phyloP scores from a whole-genome alignment of 768 basidiomycete genomes.

The Suillus ampliporus region DNA sequence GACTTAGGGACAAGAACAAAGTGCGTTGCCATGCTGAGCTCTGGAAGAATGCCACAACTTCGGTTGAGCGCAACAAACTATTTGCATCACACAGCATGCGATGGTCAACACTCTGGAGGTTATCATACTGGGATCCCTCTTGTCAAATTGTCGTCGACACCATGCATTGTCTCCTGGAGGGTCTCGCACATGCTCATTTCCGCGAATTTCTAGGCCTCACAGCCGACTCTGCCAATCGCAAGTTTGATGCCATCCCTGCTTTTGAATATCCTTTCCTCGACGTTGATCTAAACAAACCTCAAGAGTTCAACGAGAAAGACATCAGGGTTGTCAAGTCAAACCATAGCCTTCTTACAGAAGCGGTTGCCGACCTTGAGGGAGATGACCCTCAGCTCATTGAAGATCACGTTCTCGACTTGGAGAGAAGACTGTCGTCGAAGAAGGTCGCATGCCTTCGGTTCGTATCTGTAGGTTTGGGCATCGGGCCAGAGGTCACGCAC shows the following conservation, averaged over 20 bases:
- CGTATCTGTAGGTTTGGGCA: neutral
- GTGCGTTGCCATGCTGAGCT: conserved; percentile 14
- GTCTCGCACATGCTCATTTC: conserved; percentile 14
- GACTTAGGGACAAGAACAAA: conserved; percentile 12
- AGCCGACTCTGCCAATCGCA: neutral
- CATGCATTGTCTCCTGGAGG: conserved; percentile 34
- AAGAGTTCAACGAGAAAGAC: conserved; percentile 2
- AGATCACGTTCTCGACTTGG: conserved; percentile 5
- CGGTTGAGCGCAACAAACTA: conserved; percentile 7
- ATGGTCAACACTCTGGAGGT: conserved; percentile 25
- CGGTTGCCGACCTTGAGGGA: neutral
- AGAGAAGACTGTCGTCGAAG: conserved; percentile 2
- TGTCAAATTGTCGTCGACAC: conserved; percentile 25
- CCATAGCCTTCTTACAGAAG: conserved; percentile 1
- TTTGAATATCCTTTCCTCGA: conserved; percentile 8
- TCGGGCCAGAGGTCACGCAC: neutral
- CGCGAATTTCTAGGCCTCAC: conserved; percentile 13
- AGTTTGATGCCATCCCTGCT: conserved; percentile 1
- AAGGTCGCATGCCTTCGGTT: conserved; percentile 1
- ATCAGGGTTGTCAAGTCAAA: conserved; percentile 12
- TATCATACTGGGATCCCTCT: conserved; percentile 35
- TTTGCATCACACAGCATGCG: conserved; percentile 23
- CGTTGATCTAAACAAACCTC: conserved; percentile 1
- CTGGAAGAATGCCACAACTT: conserved; percentile 17
- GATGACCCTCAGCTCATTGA: neutral